Percentiles rank a stretch among this genome's conserved stretches.
These are phyloP conservation scores for Capsicum chinense DNA, from an alignment of 257 asterid genomes.

Conservation along the genomic window DNA sequence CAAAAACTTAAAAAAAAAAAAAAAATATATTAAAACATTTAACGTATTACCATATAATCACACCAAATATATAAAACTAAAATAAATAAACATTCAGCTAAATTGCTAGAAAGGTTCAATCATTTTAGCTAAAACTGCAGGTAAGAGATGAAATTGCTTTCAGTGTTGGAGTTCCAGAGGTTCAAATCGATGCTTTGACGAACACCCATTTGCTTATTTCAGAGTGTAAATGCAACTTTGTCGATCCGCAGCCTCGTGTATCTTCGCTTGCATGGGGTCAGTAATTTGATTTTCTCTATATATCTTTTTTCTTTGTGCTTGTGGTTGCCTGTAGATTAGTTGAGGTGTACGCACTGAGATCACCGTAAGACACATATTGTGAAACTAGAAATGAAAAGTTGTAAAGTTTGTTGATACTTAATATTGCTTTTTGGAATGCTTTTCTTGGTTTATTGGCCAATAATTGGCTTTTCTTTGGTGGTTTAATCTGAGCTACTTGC, in stretches of 20 bases:
- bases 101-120: not conserved
- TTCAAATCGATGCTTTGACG: slow-evolving; percentile 30
- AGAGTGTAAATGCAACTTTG: slow-evolving; percentile 37
- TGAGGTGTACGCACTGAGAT: not conserved
- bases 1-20: too few species aligned
- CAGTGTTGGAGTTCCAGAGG: slow-evolving; percentile 19
- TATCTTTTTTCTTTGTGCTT: not conserved
- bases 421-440: not conserved
- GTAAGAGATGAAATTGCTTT: not conserved
- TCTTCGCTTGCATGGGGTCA: slow-evolving; percentile 93
- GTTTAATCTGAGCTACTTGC: slow-evolving; percentile 60
- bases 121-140: slow-evolving; percentile 1
- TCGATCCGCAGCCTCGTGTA: slow-evolving; percentile 49
- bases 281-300: slow-evolving; percentile 41
- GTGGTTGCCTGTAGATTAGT: slow-evolving; percentile 5
- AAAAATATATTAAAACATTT: too few species aligned
- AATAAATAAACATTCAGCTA: not conserved
- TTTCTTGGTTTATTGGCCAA: slow-evolving; percentile 37
- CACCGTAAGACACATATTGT: not conserved
- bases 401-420: not conserved
- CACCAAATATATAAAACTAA: too few species aligned
- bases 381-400: not conserved
- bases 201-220: slow-evolving; percentile 28
- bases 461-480: slow-evolving; percentile 43
- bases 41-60: too few species aligned